Evolutionary conservation across 441 rosid genomes (phyloP).

Genomic region (Metrosideros polymorpha): DNA sequence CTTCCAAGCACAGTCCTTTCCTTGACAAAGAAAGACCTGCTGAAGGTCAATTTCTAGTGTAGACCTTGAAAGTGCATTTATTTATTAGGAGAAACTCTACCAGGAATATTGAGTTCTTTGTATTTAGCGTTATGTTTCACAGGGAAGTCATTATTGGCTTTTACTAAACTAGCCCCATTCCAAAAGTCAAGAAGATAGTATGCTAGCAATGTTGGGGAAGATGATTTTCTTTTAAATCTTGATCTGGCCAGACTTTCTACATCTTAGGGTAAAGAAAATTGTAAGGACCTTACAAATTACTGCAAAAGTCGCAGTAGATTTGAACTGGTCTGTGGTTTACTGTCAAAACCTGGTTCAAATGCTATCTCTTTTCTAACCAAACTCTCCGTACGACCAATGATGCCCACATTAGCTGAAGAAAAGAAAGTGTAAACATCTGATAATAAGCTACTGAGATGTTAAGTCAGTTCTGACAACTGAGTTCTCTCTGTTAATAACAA

Average conservation of each 20-base stretch:
- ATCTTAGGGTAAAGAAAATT: neutral
- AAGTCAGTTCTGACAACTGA: neutral
- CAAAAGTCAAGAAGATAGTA: neutral
- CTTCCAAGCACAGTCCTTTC: conserved; percentile 82
- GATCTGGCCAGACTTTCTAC: neutral
- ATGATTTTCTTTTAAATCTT: neutral
- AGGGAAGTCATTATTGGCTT: neutral
- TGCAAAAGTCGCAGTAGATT: neutral
- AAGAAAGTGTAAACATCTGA: neutral
- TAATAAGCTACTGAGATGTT: neutral
- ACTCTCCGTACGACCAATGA: neutral
- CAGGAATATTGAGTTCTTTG: neutral
- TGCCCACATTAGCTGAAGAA: neutral
- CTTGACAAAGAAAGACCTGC: conserved; percentile 56
- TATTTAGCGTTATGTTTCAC: neutral
- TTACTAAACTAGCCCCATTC: neutral
- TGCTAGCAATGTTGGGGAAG: neutral
- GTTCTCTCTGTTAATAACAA: neutral
- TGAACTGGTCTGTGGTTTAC: neutral
- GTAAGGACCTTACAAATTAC: neutral
- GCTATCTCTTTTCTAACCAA: neutral
- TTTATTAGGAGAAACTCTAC: neutral
- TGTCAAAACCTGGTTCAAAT: neutral
- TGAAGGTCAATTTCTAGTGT: conserved; percentile 42
- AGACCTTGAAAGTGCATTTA: neutral